Evolutionary conservation across 2,329 filamentous ascomycete genomes (phyloP).

Genomic region (Claviceps africana): DNA sequence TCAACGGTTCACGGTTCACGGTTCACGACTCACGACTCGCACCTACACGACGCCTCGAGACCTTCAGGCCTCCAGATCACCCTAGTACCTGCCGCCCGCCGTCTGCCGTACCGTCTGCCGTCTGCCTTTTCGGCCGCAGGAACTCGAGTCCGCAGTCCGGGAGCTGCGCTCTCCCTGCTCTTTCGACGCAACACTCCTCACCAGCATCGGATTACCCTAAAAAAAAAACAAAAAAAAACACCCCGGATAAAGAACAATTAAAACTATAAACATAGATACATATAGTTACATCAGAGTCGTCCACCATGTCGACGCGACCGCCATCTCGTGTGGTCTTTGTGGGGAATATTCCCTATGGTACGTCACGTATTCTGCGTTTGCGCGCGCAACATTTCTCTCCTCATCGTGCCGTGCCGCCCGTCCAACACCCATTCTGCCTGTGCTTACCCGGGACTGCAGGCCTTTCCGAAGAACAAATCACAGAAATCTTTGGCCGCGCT

Average conservation of each 20-base stretch:
- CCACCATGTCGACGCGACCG: conserved; percentile 54
- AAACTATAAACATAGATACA: too few species aligned
- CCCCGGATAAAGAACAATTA: too few species aligned
- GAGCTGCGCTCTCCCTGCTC: background rate
- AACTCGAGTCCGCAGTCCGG: background rate
- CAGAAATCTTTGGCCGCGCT: conserved; percentile 79
- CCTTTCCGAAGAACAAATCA: conserved; percentile 89
- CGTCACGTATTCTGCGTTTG: conserved; percentile 7
- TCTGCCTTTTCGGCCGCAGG: background rate
- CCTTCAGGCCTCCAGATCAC: background rate
- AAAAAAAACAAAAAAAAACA: too few species aligned
- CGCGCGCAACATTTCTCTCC: background rate
- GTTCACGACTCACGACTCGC: background rate
- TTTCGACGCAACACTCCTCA: background rate
- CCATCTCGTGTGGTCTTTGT: conserved; percentile 72
- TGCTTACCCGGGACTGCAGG: conserved; percentile 37
- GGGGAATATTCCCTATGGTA: conserved; percentile 74
- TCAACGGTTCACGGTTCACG: too few species aligned
- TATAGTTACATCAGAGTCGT: background rate
- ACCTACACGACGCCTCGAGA: background rate
- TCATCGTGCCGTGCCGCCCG: background rate
- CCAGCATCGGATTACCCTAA: background rate
- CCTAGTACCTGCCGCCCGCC: too few species aligned
- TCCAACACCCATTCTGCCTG: background rate
- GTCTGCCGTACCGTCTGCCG: too few species aligned